Conservation (phyloP, 352 stramenopile genomes). For the Globisporangium takayamanum region DNA sequence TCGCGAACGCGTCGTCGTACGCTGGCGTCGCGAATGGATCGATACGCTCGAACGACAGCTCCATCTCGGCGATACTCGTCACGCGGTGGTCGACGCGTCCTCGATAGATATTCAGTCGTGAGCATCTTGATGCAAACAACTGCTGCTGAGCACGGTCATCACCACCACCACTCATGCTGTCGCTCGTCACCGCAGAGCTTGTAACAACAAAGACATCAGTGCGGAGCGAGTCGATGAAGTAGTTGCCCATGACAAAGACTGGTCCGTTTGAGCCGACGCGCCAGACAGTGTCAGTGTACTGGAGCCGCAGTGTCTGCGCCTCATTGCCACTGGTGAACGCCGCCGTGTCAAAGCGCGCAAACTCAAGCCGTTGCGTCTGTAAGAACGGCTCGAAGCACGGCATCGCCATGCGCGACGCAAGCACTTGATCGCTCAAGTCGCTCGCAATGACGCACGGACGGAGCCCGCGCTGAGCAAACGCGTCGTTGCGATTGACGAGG, state of each 20-base stretch:
- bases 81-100: constrained; percentile 37
- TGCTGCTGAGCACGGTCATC: neutral
- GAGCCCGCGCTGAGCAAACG: constrained; percentile 23
- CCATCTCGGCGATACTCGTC: constrained; percentile 42
- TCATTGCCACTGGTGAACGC: constrained; percentile 24
- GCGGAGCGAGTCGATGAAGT: constrained; percentile 75
- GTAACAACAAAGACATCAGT: constrained; percentile 58
- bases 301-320: constrained; percentile 27
- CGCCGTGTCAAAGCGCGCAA: constrained; percentile 62
- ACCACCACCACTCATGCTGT: neutral
- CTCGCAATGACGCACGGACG: constrained; percentile 58
- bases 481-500: constrained; percentile 19
- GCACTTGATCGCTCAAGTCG: constrained; percentile 67
- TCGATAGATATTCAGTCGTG: constrained; percentile 24
- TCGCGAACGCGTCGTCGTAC: constrained; percentile 33
- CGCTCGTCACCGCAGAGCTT: constrained; percentile 1
- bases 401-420: constrained; percentile 55
- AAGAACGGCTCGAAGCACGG: constrained; percentile 50
- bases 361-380: constrained; percentile 38
- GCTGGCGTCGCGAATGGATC: constrained; percentile 18
- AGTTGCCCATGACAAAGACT: constrained; percentile 77
- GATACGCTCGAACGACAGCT: constrained; percentile 27
- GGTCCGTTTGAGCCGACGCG: constrained; percentile 38
- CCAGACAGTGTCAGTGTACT: constrained; percentile 25
- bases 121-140: neutral